Evolutionary conservation across 83 land plant genomes (phyloP).

Genomic region (Picea abies): DNA sequence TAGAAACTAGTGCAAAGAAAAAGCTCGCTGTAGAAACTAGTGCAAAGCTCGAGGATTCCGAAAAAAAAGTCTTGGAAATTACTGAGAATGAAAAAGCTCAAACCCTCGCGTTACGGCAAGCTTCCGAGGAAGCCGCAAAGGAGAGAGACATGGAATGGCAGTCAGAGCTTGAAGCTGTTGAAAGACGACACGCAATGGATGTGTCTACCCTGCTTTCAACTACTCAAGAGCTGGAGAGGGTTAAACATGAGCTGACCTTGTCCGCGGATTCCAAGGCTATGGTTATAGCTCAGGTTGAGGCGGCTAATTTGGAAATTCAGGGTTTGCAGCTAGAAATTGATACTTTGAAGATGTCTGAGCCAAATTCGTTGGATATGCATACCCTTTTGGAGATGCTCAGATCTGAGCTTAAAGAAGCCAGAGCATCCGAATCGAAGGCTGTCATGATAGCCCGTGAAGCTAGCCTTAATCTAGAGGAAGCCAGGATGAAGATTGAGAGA

Average conservation of each 20-base stretch:
- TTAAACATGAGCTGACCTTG: constrained; percentile 47
- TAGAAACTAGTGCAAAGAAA: no score
- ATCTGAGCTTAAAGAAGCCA: constrained; percentile 28
- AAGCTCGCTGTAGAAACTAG: constrained; percentile 30
- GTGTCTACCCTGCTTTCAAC: constrained; percentile 47
- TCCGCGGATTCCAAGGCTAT: constrained; percentile 31
- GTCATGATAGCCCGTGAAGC: constrained; percentile 23
- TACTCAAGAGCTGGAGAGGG: constrained; percentile 49
- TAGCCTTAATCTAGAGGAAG: constrained; percentile 33
- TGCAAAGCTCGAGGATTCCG: constrained; percentile 50
- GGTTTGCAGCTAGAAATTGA: constrained; percentile 33
- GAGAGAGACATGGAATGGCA: constrained; percentile 62
- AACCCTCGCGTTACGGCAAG: constrained; percentile 52
- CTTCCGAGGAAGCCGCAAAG: constrained; percentile 58
- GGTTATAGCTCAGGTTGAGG: constrained; percentile 22
- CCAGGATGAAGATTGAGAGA: constrained; percentile 27
- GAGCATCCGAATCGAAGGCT: constrained; percentile 47
- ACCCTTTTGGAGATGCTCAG: constrained; percentile 42
- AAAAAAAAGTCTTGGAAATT: constrained; percentile 46
- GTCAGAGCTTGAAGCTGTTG: constrained; percentile 60
- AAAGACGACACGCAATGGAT: constrained; percentile 56
- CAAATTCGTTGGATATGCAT: constrained; percentile 22
- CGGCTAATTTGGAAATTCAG: constrained; percentile 49
- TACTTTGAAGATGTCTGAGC: constrained; percentile 5
- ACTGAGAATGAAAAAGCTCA: constrained; percentile 49